Evolutionary conservation across 257 asterid genomes (phyloP), one percentile per base, ranked within the genome.

Genomic region (Mitragyna speciosa): DNA sequence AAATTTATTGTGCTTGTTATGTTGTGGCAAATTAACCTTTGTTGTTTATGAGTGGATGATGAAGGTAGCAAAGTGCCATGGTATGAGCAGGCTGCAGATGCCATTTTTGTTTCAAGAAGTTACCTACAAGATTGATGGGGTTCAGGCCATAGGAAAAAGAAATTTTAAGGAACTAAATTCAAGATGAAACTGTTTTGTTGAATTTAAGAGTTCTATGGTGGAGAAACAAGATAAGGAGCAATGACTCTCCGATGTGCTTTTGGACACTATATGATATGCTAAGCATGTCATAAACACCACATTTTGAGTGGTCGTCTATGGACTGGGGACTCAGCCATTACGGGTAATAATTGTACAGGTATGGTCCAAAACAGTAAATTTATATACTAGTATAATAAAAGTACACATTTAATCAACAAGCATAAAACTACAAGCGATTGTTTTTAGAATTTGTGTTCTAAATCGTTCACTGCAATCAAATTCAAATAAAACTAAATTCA

Each of bases 41-140:
- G 85, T 17, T 59, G 83, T 67, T 10, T 61, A 15, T 67, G 84
- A 78, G 61, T 58, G 52, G 81, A 24, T 66, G 81, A 24, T 66
- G 90, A 82, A 72, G 86, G 81, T 22, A 64, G 81, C 31, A 68
- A 17, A 16, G 61, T 59, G 14, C 48, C 75, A 52, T 73, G 74
- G 54, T 56, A 48, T 20, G 79, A 70, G 45, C 75, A 78, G 52
- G 77, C 73, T 58, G 75, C 52, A 39, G 28, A 69, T 31, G 76
- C 81, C 81, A 78, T 78, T 54, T 67, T 31, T 49, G 56, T 9
- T 52, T 16, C 6, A 6, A 51, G 33, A 9, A 24, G 10, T 43
- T 56, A 12, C 12, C 20, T 16, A 4, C 5, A 75, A 28, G 2
- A 66, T 51, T 36, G 66, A 39, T 49, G 67, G 49, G 49, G 41